A percentile compares a stretch with the other conserved stretches of the same genome.
These are phyloP conservation scores for Aspergillus hancockii DNA, from an alignment of 495 filamentous ascomycete species.

Conservation along the genomic window DNA sequence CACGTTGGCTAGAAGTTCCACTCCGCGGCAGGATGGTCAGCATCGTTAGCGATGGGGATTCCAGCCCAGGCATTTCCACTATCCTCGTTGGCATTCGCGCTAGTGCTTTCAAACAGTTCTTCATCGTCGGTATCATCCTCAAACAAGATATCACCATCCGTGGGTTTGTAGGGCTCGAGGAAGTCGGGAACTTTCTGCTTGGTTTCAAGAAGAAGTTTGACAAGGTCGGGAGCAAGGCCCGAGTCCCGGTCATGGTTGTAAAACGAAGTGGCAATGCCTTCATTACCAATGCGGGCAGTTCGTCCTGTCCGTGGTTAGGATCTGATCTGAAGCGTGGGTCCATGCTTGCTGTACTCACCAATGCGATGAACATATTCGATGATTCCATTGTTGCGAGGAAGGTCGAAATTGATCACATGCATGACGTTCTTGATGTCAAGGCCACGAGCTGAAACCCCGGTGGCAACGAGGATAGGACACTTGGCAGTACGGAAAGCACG, in stretches of 20 bases:
- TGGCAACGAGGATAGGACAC: conserved; percentile 79
- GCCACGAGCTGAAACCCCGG: conserved; percentile 84
- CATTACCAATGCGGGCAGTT: conserved; percentile 90
- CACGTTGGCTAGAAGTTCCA: not conserved
- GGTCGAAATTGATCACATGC: conserved; percentile 92
- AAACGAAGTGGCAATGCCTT: conserved; percentile 85
- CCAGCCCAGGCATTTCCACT: conserved; percentile 16
- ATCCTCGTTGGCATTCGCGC: conserved; percentile 11
- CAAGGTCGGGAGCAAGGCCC: conserved; percentile 66
- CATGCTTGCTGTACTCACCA: conserved; percentile 50
- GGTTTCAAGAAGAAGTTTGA: conserved; percentile 78
- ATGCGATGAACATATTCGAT: conserved; percentile 94
- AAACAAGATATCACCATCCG: conserved; percentile 52
- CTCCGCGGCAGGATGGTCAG: not conserved
- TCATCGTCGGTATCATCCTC: conserved; percentile 65
- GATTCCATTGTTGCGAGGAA: conserved; percentile 84
- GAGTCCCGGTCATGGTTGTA: conserved; percentile 71
- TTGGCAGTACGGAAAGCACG: conserved; percentile 76
- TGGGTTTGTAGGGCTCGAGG: conserved; percentile 61
- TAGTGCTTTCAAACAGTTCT: conserved; percentile 36
- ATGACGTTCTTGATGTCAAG: conserved; percentile 83
- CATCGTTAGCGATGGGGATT: conserved; percentile 9
- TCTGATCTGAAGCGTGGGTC: not conserved
- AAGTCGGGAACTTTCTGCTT: conserved; percentile 81
- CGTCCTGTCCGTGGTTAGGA: conserved; percentile 60